Base-by-base conservation (phyloP, 2,329 filamentous ascomycete genomes). In the Penicillium sp. region DNA sequence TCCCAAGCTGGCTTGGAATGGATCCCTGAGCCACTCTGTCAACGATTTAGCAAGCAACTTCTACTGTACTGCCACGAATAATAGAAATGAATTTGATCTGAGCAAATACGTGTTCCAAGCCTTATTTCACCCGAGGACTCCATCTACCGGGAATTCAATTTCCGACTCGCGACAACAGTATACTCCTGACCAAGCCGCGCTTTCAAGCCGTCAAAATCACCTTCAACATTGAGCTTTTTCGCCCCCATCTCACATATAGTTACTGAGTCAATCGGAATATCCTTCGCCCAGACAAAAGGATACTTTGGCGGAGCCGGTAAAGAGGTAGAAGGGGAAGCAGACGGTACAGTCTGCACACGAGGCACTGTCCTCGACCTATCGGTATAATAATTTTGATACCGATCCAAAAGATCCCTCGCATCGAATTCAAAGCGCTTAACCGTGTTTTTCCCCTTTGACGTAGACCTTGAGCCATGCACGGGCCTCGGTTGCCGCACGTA, bases 221-320 rank as follows among this genome's bases (percentile, higher is more conserved):
- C 16, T 26, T 51, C 49, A 44, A 14, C 2, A 35, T 82, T 76
- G 27, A 85, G 77, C 65, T 84, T 86, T 79, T 87, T 89, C 10
- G 91, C 91, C 0, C 93, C 91, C 93, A 97, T 96, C 69, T 85
- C 86, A 70, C 91, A 97, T 37, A 97, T 87, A 48, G 88, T 86
- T 41, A 97, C 75, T 57, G 80, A 84, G 55, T 91, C 85, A n/a
- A 96, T 70, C 16, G 79, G 77, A 24, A 93, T 78, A 50, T 85
- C 76, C 53, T 85, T 79, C 64, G 90, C 86, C 91, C 92, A 97
- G 0, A 86, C 73, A 62, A 86, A 86, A 0, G 74, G 71, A n/a
- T 58, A 57, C 46, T 45, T 47, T 11, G 26, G 48, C 16, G 31
- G 29, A 5, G 47, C 10, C n/a, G 11, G 35, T 8, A 26, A 29